Conservation (phyloP, 345 rosid species). For the Eucalyptus leucophloia region DNA sequence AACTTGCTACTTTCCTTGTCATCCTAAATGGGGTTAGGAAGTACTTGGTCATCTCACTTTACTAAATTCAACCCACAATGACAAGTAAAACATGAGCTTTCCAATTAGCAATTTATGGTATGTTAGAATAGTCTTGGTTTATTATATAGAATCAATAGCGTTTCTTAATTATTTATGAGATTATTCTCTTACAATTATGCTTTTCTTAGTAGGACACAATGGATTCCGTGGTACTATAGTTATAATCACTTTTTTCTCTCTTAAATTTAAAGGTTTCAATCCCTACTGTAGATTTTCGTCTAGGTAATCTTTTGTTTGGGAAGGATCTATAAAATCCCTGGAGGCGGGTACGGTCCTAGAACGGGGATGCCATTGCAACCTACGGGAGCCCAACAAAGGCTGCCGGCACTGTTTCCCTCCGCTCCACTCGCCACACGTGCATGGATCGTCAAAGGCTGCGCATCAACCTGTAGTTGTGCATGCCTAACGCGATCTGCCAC, state of each 20-base stretch:
- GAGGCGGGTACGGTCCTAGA: not conserved
- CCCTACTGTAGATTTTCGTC: too few relatives aligned
- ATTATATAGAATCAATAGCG: not conserved
- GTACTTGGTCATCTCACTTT: not conserved
- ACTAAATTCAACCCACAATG: not conserved
- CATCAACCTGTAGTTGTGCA: not conserved
- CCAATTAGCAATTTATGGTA: not conserved
- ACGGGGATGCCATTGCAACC: not conserved
- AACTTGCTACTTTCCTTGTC: not conserved
- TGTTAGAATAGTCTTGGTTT: not conserved
- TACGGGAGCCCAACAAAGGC: not conserved
- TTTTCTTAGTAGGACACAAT: not conserved
- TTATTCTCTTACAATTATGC: not conserved
- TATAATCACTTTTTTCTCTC: not conserved
- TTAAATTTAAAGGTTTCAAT: too few relatives aligned
- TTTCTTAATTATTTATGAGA: not conserved
- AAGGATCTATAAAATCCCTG: not conserved
- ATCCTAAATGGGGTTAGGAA: not conserved
- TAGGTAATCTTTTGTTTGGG: too few relatives aligned
- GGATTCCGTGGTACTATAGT: not conserved
- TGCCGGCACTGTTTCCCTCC: not conserved
- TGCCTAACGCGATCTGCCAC: fast-evolving
- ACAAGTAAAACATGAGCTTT: not conserved
- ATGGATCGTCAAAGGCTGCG: not conserved
- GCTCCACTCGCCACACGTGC: not conserved